Conservation (phyloP, 2,329 filamentous ascomycete genomes). For the Aplosporella prunicola region DNA sequence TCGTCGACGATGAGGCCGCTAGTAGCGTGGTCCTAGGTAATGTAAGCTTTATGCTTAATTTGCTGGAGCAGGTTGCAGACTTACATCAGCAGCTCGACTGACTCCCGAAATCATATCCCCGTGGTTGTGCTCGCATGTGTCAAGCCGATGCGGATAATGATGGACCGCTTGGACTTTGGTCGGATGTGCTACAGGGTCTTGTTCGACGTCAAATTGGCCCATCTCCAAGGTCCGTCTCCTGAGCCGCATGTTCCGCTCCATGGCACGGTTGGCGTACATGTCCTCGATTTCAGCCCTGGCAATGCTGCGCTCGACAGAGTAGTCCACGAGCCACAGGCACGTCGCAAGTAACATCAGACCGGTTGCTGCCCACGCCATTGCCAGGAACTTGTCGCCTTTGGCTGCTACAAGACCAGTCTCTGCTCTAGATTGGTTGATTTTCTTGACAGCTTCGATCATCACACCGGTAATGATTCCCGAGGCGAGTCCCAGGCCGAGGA, state of each 20-base stretch:
- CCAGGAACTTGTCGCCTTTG: constrained; percentile 42
- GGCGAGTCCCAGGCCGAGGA: constrained; percentile 53
- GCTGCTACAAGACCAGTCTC: constrained; percentile 36
- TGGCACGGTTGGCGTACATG: not conserved
- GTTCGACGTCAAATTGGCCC: constrained; percentile 1
- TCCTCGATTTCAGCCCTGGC: not conserved
- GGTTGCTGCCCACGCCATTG: constrained; percentile 46
- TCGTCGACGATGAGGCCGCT: no score
- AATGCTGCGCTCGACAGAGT: constrained; percentile 3
- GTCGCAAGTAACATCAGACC: constrained; percentile 22
- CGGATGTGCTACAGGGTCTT: no score
- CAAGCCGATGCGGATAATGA: no score
- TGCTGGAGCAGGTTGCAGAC: no score
- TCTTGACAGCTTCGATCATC: constrained; percentile 38
- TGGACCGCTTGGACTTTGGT: no score
- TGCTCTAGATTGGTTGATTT: constrained; percentile 42
- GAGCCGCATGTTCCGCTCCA: not conserved
- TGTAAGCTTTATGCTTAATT: no score
- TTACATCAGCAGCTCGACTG: no score
- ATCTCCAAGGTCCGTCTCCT: constrained; percentile 1
- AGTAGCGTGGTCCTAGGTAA: no score
- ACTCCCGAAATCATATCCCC: no score
- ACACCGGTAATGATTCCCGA: constrained; percentile 61
- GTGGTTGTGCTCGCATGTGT: no score
- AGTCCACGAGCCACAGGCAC: constrained; percentile 5